Conservation (phyloP, 768 basidiomycete genomes). For the Russula emetica region DNA sequence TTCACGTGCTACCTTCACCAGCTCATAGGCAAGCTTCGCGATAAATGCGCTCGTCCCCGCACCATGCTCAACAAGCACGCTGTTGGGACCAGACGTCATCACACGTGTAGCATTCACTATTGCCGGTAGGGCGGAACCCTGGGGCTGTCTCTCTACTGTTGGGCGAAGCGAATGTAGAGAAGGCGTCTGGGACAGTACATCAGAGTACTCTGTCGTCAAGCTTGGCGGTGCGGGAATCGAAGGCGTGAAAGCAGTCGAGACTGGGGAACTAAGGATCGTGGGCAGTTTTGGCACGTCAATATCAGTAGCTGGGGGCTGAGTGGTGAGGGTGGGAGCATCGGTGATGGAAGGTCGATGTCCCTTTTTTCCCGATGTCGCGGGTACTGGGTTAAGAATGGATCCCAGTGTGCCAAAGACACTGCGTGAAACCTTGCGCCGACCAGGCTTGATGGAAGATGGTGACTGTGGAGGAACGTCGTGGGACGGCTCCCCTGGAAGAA, state of each 20-base stretch:
- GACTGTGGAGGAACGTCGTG: conserved; percentile 24
- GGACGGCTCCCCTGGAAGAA: conserved; percentile 21
- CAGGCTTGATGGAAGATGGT: conserved; percentile 16
- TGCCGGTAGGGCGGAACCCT: conserved; percentile 67
- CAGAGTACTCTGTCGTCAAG: conserved; percentile 24
- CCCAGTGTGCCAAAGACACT: conserved; percentile 73
- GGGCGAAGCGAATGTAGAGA: conserved; percentile 21
- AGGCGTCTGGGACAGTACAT: conserved; percentile 21
- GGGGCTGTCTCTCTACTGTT: conserved; percentile 36
- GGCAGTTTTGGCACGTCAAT: conserved; percentile 1
- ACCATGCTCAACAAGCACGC: conserved; percentile 70
- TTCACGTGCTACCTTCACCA: conserved; percentile 66
- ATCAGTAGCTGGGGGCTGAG: background rate
- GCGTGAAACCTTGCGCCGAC: conserved; percentile 46
- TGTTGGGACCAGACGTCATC: conserved; percentile 76
- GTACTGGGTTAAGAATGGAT: conserved; percentile 53
- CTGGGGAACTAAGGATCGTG: conserved; percentile 17
- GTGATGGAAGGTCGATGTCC: conserved; percentile 19
- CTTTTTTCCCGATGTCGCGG: conserved; percentile 22
- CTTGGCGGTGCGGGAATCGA: conserved; percentile 17
- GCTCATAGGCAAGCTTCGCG: conserved; percentile 56
- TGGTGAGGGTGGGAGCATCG: background rate
- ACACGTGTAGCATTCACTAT: conserved; percentile 80
- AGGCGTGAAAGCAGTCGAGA: conserved; percentile 13
- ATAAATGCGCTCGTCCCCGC: conserved; percentile 59